Base-by-base conservation (phyloP, 345 rosid genomes). In the Turnera subulata region DNA sequence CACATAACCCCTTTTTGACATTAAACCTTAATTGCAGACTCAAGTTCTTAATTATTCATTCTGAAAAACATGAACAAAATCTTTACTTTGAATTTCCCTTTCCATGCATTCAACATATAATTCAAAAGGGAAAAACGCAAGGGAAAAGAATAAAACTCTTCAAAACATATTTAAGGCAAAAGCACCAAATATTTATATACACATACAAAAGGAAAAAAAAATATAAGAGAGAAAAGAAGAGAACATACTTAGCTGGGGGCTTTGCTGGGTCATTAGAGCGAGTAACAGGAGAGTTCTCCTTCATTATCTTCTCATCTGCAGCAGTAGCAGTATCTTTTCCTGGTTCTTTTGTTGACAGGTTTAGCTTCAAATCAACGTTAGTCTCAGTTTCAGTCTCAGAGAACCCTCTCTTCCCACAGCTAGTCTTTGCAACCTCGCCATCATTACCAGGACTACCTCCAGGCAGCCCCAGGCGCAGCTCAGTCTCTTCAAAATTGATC, bases 401-500 rank as follows among this genome's bases (percentile, higher is more conserved):
- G n/a, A 66, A 66, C 20, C 71, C 71, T 66, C 71, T 66, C 59
- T 66, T 66, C 10, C 71, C 64, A 22, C 47, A n/a, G 50, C 26
- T n/a, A 6, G 1, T 46, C 63, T 56, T 60, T 6, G 42, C 38
- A 18, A 8, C 23, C 43, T 40, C 46, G 1, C 11, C 46, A 17
- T 51, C 70, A 44, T 23, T 33, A 13, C 24, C 52, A 46, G 2
- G 23, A 22, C 22, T 33, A 11, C 57, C 58, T 17, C 63, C 63
- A 7, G 70, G 63, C 35, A 65, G 40, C 43, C 96, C 98, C 23
- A 92, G 55, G 25, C 96, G 76, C 20, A 92, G 65, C 76, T 92
- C 98, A 42, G 98, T 92, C 71, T 83, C 95, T 61, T 84, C 96
- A 19, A 89, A 92, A 55, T 92, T 80, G 49, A 92, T 92, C 75